Conservation (phyloP, 2,329 filamentous ascomycete genomes). For the Ambrosiella cleistominuta region DNA sequence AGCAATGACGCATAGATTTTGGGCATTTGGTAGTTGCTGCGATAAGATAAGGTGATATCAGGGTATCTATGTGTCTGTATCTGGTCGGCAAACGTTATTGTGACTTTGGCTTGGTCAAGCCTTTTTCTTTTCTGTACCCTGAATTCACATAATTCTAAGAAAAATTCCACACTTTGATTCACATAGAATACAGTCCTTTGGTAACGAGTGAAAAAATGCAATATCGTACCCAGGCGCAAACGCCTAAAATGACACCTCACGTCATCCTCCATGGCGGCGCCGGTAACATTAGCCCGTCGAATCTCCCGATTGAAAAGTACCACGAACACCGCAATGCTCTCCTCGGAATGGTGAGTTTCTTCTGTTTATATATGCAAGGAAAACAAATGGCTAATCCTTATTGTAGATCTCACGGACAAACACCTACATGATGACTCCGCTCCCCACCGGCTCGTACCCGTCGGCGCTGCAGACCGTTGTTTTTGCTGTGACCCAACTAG, state of each 20-base stretch:
- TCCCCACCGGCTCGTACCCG: conserved; percentile 19
- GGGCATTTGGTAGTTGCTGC: neutral
- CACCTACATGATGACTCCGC: conserved; percentile 27
- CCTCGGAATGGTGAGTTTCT: conserved; percentile 34
- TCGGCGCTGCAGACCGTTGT: conserved; percentile 57
- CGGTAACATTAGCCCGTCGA: conserved; percentile 46
- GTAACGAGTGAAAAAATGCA: conserved; percentile 5
- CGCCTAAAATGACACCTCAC: conserved; percentile 28
- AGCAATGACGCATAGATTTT: neutral
- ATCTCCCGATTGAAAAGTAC: conserved; percentile 40
- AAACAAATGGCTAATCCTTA: neutral
- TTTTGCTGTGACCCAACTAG: conserved; percentile 56
- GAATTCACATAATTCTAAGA: neutral
- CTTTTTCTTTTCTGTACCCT: neutral
- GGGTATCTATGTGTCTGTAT: neutral
- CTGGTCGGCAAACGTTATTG: neutral
- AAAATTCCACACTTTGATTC: neutral
- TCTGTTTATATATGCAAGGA: neutral
- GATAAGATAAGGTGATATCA: neutral
- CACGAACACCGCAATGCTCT: conserved; percentile 41
- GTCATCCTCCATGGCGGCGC: conserved; percentile 59
- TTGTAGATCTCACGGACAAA: conserved; percentile 28
- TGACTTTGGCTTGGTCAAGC: neutral
- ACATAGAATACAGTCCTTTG: neutral
- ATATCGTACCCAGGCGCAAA: neutral